Evolutionary conservation across 768 basidiomycete genomes (phyloP).

Genomic region (Boletus eberwhitei): DNA sequence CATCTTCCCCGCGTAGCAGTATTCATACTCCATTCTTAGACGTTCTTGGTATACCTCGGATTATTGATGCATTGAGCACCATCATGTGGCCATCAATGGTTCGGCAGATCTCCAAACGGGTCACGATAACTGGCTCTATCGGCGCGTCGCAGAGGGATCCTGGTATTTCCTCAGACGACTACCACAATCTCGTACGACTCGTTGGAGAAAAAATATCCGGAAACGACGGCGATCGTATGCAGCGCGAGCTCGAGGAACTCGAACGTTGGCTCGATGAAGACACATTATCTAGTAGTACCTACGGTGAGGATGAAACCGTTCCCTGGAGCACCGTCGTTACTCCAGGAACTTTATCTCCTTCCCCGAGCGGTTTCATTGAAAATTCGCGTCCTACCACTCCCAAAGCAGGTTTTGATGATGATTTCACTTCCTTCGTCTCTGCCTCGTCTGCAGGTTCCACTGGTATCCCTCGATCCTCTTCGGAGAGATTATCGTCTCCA

Average conservation of each 20-base stretch:
- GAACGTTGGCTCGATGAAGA: constrained; percentile 60
- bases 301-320: constrained; percentile 23
- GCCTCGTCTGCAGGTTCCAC: constrained; percentile 37
- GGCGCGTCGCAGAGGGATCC: not conserved
- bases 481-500: not conserved
- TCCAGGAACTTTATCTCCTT: constrained; percentile 28
- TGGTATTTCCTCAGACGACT: constrained; percentile 13
- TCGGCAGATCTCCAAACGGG: constrained; percentile 8
- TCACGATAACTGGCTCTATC: not conserved
- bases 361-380: constrained; percentile 18
- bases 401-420: constrained; percentile 63
- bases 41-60: constrained; percentile 58
- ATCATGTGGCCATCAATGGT: constrained; percentile 88
- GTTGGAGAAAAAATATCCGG: constrained; percentile 23
- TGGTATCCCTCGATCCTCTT: not conserved
- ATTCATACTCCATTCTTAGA: constrained; percentile 29
- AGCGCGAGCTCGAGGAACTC: constrained; percentile 55
- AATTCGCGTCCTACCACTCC: constrained; percentile 34
- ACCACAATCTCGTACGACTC: constrained; percentile 21
- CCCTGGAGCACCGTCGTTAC: constrained; percentile 41
- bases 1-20: not conserved
- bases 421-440: constrained; percentile 74
- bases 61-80: constrained; percentile 77
- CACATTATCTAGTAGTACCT: constrained; percentile 12
- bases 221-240: constrained; percentile 34